These are phyloP conservation scores for Fusarium irregulare DNA, from an alignment of 2,329 filamentous ascomycete genomes.

Conservation along the genomic window DNA sequence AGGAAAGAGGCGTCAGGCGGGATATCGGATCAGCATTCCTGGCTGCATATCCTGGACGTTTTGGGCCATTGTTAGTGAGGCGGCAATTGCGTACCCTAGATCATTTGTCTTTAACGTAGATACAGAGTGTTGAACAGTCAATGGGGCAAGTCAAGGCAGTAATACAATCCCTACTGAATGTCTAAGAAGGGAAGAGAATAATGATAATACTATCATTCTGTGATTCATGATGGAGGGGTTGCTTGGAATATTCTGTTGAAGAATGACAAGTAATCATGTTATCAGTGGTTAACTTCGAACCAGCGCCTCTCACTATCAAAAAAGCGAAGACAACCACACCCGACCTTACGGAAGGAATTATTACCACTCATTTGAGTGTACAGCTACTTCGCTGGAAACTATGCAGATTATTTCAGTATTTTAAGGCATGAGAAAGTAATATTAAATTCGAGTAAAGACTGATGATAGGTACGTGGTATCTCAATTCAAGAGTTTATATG, in stretches of 20 bases:
- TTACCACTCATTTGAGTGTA: too few relatives aligned
- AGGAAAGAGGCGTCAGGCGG: slow-evolving; percentile 28
- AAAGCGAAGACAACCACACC: too few relatives aligned
- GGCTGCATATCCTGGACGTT: slow-evolving; percentile 14
- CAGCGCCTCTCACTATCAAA: too few relatives aligned
- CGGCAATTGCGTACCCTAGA: slow-evolving; percentile 21
- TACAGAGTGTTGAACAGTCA: background rate
- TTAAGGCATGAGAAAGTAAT: too few relatives aligned
- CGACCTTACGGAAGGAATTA: too few relatives aligned
- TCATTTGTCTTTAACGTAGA: background rate
- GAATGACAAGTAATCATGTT: background rate
- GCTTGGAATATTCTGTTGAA: rapidly evolving
- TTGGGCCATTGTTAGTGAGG: slow-evolving; percentile 8
- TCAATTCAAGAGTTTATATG: too few relatives aligned
- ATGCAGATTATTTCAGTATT: too few relatives aligned
- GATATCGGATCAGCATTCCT: slow-evolving; percentile 29
- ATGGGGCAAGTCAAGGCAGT: background rate
- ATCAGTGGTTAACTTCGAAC: background rate
- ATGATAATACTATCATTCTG: background rate
- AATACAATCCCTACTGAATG: background rate
- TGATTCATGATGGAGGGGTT: background rate
- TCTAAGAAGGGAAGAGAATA: background rate
- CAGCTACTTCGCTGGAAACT: too few relatives aligned
- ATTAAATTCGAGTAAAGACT: too few relatives aligned
- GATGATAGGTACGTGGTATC: too few relatives aligned